These are phyloP conservation scores for Zarea fungicola DNA, from an alignment of 2,329 filamentous ascomycete genomes.

Conservation along the genomic window DNA sequence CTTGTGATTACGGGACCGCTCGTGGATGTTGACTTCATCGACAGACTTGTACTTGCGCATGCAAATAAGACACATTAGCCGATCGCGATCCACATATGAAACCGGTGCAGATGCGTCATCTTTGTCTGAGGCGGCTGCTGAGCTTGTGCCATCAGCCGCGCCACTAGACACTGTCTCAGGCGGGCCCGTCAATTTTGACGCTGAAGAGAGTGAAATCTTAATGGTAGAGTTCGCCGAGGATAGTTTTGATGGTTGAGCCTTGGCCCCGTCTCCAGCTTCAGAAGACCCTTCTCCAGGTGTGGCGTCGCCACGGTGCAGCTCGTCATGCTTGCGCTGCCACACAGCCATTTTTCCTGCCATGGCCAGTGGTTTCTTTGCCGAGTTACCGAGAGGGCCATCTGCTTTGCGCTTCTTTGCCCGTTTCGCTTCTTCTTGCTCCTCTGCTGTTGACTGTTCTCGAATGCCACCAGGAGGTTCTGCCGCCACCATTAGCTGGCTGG, in stretches of 20 bases:
- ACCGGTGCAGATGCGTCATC: slow-evolving; percentile 13
- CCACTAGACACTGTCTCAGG: slow-evolving; percentile 2
- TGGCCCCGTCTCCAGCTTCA: not conserved
- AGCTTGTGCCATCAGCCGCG: slow-evolving; percentile 17
- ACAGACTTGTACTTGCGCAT: slow-evolving; percentile 42
- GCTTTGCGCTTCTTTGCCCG: slow-evolving; percentile 51
- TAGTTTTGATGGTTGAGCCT: slow-evolving; percentile 4
- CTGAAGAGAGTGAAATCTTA: slow-evolving; percentile 17
- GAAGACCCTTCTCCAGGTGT: not conserved
- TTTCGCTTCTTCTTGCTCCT: slow-evolving; percentile 28
- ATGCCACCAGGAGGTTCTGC: slow-evolving; percentile 36
- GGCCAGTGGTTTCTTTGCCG: slow-evolving; percentile 33
- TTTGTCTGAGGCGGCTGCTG: slow-evolving; percentile 14
- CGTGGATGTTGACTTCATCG: slow-evolving; percentile 38
- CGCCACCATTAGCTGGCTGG: slow-evolving; percentile 58
- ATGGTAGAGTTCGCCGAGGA: slow-evolving; percentile 14
- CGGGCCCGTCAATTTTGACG: slow-evolving; percentile 2
- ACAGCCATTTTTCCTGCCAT: slow-evolving; percentile 41
- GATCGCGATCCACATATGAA: slow-evolving; percentile 56
- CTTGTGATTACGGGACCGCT: slow-evolving; percentile 38
- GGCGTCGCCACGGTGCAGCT: slow-evolving; percentile 28
- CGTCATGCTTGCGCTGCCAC: slow-evolving; percentile 40
- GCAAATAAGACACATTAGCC: slow-evolving; percentile 40
- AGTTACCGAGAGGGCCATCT: slow-evolving; percentile 30
- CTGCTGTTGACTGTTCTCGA: not conserved